phyloP scores from a whole-genome alignment of 2,329 filamentous ascomycete species.

The Xylariaceae sp. region DNA sequence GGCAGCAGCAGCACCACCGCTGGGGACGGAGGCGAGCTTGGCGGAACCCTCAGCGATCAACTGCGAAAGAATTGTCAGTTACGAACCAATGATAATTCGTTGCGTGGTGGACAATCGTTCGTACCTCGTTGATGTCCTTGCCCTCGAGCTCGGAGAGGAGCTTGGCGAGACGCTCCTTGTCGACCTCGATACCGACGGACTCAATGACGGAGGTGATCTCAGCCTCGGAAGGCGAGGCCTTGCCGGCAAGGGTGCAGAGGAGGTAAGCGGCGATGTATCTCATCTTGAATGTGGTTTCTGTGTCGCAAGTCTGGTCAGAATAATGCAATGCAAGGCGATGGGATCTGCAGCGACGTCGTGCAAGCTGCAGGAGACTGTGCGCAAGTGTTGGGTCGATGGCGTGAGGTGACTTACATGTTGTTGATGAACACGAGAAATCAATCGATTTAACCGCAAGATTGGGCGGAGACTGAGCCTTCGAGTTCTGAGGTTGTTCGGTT shows the following conservation, averaged over 20 bases:
- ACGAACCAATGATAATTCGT: background rate
- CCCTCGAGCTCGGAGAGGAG: slow-evolving; percentile 86
- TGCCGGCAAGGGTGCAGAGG: slow-evolving; percentile 90
- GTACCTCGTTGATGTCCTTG: slow-evolving; percentile 91
- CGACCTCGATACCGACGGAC: slow-evolving; percentile 92
- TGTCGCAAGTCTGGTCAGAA: slow-evolving; percentile 19
- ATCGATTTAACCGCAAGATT: slow-evolving; percentile 98
- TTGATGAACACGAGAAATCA: slow-evolving; percentile 80
- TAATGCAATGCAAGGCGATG: background rate
- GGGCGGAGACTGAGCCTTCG: slow-evolving; percentile 99
- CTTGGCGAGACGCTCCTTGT: slow-evolving; percentile 76
- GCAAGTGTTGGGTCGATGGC: too few relatives aligned
- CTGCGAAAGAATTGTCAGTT: slow-evolving; percentile 43
- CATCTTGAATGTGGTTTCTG: slow-evolving; percentile 63
- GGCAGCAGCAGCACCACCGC: slow-evolving; percentile 72
- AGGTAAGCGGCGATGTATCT: slow-evolving; percentile 99
- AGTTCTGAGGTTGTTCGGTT: slow-evolving; percentile 51
- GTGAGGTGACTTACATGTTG: slow-evolving; percentile 13
- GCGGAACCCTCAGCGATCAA: slow-evolving; percentile 81
- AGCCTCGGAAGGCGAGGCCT: slow-evolving; percentile 75
- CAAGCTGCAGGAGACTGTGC: background rate
- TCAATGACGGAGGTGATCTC: slow-evolving; percentile 87
- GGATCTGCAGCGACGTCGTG: background rate
- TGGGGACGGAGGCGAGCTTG: slow-evolving; percentile 98
- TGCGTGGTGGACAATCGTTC: slow-evolving; percentile 27